Evolutionary conservation across 495 filamentous ascomycete species (phyloP), one percentile per base, ranked within the genome.

Genomic region (Penicillium mononematosum): DNA sequence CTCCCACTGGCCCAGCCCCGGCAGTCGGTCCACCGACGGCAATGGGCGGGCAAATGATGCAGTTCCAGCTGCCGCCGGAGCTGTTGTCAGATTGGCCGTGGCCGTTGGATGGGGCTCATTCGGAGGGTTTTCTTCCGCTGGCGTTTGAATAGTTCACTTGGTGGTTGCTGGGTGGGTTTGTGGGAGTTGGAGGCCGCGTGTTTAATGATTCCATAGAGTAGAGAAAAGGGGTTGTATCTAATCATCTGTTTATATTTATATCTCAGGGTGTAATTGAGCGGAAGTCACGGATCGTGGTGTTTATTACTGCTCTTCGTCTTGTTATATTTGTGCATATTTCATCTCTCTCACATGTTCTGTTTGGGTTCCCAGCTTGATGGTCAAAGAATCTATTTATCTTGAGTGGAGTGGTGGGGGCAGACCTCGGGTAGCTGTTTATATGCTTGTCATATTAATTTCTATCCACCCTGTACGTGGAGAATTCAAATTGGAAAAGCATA

Each of bases 61-160:
- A 68, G 50, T 75, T 77, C 50, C 73, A 74, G 56, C 50, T 77
- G n/a, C 74, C 74, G 4, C 62, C 61, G 7, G 73, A 75, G 46
- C 53, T 77, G 16, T 58, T 76, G 32, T 56, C 66, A 9, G 59
- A 70, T 51, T 75, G 73, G 73, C 70, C 72, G 17, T 76, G 74
- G 74, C 68, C 73, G 1, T 59, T 76, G n/a, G 69, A 73, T 56
- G 63, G 67, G 43, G 59, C 59, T 2, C 61, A 72, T 39, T 55
- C 67, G 1, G 67, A 68, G 50, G 58, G 60, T 3, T 68, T 70
- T 24, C 29, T 70, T 17, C 67, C 67, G 3, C 6, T 66, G 45
- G 62, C 62, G 1, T 68, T 66, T 58, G 69, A 66, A 60, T 68
- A 49, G 42, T 51, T 32, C 5, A 6, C 4, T n/a, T 1, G 27